Conservation (phyloP, 495 filamentous ascomycete species). For the Lasiosphaeria ovina region DNA sequence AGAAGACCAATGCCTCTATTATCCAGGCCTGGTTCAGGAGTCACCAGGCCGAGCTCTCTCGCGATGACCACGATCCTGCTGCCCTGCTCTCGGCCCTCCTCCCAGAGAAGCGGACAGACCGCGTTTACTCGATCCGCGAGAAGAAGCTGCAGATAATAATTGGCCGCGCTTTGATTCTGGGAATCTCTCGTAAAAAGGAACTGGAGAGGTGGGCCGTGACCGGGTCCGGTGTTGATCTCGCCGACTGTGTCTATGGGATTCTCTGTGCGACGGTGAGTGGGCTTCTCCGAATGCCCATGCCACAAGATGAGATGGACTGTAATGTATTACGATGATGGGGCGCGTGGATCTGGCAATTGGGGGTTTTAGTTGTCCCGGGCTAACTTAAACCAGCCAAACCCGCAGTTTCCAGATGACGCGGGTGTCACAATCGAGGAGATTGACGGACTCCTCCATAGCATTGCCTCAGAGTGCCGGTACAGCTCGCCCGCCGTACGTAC, state of each 20-base stretch:
- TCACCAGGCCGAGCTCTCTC: conserved; percentile 51
- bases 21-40: conserved; percentile 60
- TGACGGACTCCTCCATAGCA: conserved; percentile 58
- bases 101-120: conserved; percentile 70
- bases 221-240: conserved; percentile 61
- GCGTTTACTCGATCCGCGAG: conserved; percentile 68
- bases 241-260: conserved; percentile 64
- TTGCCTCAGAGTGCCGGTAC: conserved; percentile 66
- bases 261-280: conserved; percentile 61
- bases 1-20: conserved; percentile 20
- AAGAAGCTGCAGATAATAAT: conserved; percentile 60
- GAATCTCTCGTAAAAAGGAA: conserved; percentile 55
- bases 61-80: conserved; percentile 49
- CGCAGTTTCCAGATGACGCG: conserved; percentile 27
- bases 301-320: conserved; percentile 6
- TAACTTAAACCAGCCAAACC: conserved; percentile 35
- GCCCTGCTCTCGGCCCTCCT: conserved; percentile 71
- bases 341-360: not conserved
- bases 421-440: conserved; percentile 71
- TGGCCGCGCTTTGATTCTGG: conserved; percentile 60
- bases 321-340: not conserved
- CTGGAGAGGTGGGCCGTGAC: conserved; percentile 59
- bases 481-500: conserved; percentile 64
- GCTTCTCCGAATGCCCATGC: conserved; percentile 6
- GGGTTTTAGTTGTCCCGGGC: not conserved